phyloP scores from a whole-genome alignment of 352 stramenopile species.

The Thalassiosira hispida region DNA sequence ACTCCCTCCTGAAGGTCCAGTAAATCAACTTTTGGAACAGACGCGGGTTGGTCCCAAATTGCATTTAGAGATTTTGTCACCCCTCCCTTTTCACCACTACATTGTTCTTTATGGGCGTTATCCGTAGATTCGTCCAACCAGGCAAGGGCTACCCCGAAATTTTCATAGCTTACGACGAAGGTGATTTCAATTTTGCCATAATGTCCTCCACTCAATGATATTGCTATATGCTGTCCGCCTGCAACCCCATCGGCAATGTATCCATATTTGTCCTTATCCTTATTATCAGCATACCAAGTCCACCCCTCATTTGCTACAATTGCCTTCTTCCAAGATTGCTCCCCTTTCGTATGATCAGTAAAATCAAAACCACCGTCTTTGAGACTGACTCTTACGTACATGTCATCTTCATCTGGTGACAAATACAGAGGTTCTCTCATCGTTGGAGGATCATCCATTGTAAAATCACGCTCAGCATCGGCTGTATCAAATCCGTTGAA shows the following conservation, averaged over 20 bases:
- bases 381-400: constrained; percentile 36
- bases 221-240: constrained; percentile 24
- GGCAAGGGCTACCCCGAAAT: constrained; percentile 44
- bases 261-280: constrained; percentile 43
- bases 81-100: background rate
- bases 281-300: constrained; percentile 40
- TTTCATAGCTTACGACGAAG: constrained; percentile 52
- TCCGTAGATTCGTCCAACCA: constrained; percentile 33
- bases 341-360: constrained; percentile 24
- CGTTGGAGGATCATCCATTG: background rate
- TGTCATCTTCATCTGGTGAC: constrained; percentile 38
- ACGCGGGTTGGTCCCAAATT: constrained; percentile 30
- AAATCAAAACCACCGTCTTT: constrained; percentile 38
- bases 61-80: constrained; percentile 10
- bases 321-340: constrained; percentile 30
- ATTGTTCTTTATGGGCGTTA: background rate
- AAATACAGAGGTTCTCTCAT: constrained; percentile 50
- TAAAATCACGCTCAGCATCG: constrained; percentile 38
- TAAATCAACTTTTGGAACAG: constrained; percentile 39
- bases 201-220: constrained; percentile 34
- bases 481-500: background rate
- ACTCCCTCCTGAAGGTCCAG: constrained; percentile 33
- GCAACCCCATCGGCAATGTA: constrained; percentile 21
- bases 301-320: constrained; percentile 49
- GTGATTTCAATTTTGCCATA: constrained; percentile 36